These are phyloP conservation scores for Clavispora phyllophila DNA, from an alignment of 805 yeast genomes.

Conservation along the genomic window DNA sequence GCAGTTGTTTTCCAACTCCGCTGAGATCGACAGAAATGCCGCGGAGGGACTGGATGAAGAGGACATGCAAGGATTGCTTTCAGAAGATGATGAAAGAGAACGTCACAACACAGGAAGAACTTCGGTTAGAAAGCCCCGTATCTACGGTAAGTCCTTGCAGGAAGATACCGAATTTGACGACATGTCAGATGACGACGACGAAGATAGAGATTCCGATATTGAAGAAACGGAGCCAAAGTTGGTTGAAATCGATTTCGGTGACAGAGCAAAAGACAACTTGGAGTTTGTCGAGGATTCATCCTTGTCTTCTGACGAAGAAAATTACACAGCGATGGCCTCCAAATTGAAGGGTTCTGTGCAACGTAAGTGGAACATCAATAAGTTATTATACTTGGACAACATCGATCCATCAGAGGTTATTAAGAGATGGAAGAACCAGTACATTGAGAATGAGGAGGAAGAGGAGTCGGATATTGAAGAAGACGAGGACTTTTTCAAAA, in stretches of 20 bases:
- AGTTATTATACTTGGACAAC: constrained; percentile 73
- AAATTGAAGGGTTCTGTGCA: constrained; percentile 50
- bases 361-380: constrained; percentile 73
- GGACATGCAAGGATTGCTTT: constrained; percentile 28
- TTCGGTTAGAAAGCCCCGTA: constrained; percentile 50
- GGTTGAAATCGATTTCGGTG: constrained; percentile 46
- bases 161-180: constrained; percentile 43
- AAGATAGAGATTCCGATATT: constrained; percentile 11
- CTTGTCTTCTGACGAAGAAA: constrained; percentile 37
- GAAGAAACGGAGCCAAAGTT: constrained; percentile 37
- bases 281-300: constrained; percentile 45
- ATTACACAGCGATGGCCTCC: constrained; percentile 50
- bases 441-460: constrained; percentile 37
- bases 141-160: constrained; percentile 49
- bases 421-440: constrained; percentile 62
- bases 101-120: constrained; percentile 57
- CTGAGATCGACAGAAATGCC: constrained; percentile 36
- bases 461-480: constrained; percentile 37
- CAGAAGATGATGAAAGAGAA: constrained; percentile 30
- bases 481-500: constrained; percentile 49
- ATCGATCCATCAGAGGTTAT: constrained; percentile 70
- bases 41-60: constrained; percentile 35
- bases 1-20: constrained; percentile 64
- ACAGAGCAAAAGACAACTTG: constrained; percentile 27
- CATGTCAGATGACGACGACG: constrained; percentile 39